A percentile compares a stretch with the other conserved stretches of the same genome.
Evolutionary conservation across 2,329 filamentous ascomycete genomes (phyloP).

Genomic region (Scytalidium sp.): DNA sequence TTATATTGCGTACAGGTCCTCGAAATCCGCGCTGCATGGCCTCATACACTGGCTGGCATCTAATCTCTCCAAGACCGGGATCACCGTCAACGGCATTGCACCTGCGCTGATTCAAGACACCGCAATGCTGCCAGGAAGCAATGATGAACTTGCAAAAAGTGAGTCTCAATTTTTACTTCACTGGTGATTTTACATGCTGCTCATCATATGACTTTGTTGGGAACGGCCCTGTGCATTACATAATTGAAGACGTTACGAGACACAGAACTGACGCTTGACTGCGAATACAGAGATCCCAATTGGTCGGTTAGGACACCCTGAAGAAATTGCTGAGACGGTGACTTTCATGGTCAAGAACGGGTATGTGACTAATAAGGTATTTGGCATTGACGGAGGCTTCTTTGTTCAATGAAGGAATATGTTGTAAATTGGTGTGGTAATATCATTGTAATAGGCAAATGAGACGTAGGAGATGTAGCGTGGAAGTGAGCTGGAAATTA

Average conservation of each 20-base stretch:
- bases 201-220: no score
- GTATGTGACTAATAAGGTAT: constrained; percentile 41
- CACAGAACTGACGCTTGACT: constrained; percentile 17
- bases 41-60: constrained; percentile 42
- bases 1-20: constrained; percentile 20
- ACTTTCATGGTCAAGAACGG: constrained; percentile 39
- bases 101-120: constrained; percentile 39
- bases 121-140: constrained; percentile 33
- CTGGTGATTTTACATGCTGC: no score
- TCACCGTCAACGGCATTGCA: constrained; percentile 42
- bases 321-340: constrained; percentile 41
- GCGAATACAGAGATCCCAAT: constrained; percentile 33
- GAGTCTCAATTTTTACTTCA: no score
- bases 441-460: no score
- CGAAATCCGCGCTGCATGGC: constrained; percentile 43
- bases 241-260: no score
- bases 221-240: no score
- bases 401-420: constrained; percentile 26
- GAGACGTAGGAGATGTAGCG: no score
- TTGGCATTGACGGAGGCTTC: constrained; percentile 34
- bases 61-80: constrained; percentile 37
- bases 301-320: constrained; percentile 36
- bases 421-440: no score
- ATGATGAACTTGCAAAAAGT: constrained; percentile 24
- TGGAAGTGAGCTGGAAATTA: no score